phyloP scores from a whole-genome alignment of 176 grass and related monocot species.

The Eleusine indica region DNA sequence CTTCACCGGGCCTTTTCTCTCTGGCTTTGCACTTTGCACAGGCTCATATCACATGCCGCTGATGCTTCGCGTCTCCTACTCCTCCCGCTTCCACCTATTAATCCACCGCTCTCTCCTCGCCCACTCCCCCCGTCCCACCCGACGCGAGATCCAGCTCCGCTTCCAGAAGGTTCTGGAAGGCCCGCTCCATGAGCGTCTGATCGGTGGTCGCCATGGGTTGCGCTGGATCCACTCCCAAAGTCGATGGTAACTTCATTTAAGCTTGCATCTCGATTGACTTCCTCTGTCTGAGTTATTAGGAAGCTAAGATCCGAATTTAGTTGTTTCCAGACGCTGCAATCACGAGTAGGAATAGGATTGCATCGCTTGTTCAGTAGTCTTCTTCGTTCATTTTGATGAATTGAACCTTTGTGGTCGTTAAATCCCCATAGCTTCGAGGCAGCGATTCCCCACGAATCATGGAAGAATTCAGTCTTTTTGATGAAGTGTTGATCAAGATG shows the following conservation, averaged over 20 bases:
- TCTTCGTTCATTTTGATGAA: slow-evolving; percentile 13
- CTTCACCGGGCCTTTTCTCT: background rate
- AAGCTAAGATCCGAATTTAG: slow-evolving; percentile 15
- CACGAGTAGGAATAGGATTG: slow-evolving; percentile 22
- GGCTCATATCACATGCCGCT: slow-evolving; percentile 27
- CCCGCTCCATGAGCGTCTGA: slow-evolving; percentile 37
- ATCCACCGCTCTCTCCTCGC: slow-evolving; percentile 35
- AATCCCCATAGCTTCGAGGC: background rate
- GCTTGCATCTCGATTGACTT: slow-evolving; percentile 20
- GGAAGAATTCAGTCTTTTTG: background rate
- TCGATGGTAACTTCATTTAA: slow-evolving; percentile 46
- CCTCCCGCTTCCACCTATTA: slow-evolving; percentile 38
- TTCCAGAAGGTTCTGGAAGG: slow-evolving; percentile 36
- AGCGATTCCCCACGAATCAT: background rate
- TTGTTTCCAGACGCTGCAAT: background rate
- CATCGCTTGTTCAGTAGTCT: background rate
- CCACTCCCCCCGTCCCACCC: background rate
- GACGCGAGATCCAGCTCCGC: slow-evolving; percentile 40
- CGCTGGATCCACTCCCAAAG: slow-evolving; percentile 82
- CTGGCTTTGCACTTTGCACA: background rate
- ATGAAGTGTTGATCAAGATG: background rate
- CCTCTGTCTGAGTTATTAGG: background rate
- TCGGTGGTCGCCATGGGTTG: slow-evolving; percentile 69
- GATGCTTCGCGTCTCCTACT: slow-evolving; percentile 27
- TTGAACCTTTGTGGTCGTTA: background rate